phyloP scores from a whole-genome alignment of 495 filamentous ascomycete genomes.

The Cercophora sp. region DNA sequence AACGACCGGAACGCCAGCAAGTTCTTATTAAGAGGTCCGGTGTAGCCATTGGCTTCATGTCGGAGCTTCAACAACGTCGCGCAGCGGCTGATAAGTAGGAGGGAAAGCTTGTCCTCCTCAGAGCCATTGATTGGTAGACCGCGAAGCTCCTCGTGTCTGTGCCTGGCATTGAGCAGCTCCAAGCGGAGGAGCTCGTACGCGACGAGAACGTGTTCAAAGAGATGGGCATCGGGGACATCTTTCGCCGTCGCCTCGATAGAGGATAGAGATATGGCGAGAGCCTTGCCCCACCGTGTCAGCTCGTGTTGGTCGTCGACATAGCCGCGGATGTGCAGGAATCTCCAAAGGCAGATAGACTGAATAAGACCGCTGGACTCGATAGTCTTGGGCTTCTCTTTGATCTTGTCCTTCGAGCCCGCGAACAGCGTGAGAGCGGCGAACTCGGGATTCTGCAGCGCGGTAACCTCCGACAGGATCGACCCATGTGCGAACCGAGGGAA shows the following conservation, averaged over 20 bases:
- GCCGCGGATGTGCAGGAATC: slow-evolving; percentile 82
- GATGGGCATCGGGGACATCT: slow-evolving; percentile 50
- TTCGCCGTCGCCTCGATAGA: slow-evolving; percentile 56
- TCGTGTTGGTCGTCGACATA: slow-evolving; percentile 78
- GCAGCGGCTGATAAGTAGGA: slow-evolving; percentile 78
- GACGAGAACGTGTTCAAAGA: slow-evolving; percentile 52
- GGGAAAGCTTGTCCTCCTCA: slow-evolving; percentile 59
- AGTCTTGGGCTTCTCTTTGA: slow-evolving; percentile 36
- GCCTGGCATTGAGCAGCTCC: slow-evolving; percentile 65
- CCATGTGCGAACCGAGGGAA: slow-evolving; percentile 48
- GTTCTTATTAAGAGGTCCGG: slow-evolving; percentile 87
- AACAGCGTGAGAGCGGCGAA: slow-evolving; percentile 60
- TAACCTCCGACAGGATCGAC: slow-evolving; percentile 53
- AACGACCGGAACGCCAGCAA: slow-evolving; percentile 83
- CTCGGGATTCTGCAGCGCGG: slow-evolving; percentile 56
- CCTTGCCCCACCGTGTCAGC: slow-evolving; percentile 79
- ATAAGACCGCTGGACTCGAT: slow-evolving; percentile 67
- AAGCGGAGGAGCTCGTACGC: slow-evolving; percentile 77
- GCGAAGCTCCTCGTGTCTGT: slow-evolving; percentile 48
- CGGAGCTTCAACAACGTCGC: slow-evolving; percentile 76
- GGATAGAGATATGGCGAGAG: slow-evolving; percentile 64
- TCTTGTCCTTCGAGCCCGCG: slow-evolving; percentile 38
- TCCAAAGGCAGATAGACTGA: slow-evolving; percentile 72
- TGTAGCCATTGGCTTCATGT: slow-evolving; percentile 85
- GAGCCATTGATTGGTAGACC: slow-evolving; percentile 48